phyloP scores from a whole-genome alignment of 306 rosid genomes.

The Ammopiptanthus mongolicus region DNA sequence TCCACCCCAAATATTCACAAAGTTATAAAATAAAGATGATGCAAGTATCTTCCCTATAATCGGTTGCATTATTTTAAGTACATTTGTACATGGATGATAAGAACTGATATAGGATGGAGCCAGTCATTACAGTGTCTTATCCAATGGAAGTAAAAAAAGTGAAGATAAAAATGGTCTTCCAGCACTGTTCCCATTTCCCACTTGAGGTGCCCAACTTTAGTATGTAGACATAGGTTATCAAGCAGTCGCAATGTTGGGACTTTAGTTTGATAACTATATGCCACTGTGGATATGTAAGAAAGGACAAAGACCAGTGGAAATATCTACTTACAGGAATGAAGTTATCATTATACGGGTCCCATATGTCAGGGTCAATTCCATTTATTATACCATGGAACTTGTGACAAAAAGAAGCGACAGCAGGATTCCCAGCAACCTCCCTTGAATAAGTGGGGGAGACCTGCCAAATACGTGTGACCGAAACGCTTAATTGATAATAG shows the following conservation, averaged over 20 bases:
- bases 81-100: neutral
- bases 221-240: neutral
- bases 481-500: neutral
- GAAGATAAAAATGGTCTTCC: neutral
- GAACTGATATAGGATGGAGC: neutral
- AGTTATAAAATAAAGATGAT: conserved; percentile 13
- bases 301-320: neutral
- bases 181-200: neutral
- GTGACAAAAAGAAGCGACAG: conserved; percentile 64
- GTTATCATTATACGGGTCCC: conserved; percentile 86
- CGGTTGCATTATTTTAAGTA: neutral
- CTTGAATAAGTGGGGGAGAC: conserved; percentile 81
- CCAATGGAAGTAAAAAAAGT: conserved; percentile 2
- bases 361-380: conserved; percentile 93
- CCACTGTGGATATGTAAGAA: neutral
- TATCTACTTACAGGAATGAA: conserved; percentile 82
- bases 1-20: neutral
- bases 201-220: neutral
- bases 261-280: neutral
- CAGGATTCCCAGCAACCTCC: conserved; percentile 74
- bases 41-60: conserved; percentile 4
- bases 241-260: neutral
- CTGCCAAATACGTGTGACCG: conserved; percentile 36
- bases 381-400: conserved; percentile 96
- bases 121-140: neutral